Evolutionary conservation across 2,329 filamentous ascomycete species (phyloP).

Genomic region (Penicillium janthinellum): DNA sequence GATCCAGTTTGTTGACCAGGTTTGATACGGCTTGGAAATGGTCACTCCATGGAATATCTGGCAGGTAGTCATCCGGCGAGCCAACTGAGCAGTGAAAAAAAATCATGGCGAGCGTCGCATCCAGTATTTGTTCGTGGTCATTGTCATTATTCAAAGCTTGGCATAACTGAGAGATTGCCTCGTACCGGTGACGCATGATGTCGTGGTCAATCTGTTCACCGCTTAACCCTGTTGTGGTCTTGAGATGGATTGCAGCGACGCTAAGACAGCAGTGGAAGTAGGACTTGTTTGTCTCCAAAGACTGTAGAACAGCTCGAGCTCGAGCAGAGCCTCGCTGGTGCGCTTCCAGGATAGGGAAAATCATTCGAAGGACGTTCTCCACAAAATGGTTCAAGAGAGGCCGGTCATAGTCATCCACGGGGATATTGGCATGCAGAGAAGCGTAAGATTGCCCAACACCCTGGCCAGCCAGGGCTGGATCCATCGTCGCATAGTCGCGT

Average conservation of each 20-base stretch:
- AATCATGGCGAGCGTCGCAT: conserved; percentile 91
- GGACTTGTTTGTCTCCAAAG: conserved; percentile 85
- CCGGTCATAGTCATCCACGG: conserved; percentile 85
- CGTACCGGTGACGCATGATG: conserved; percentile 89
- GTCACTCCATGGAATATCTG: conserved; percentile 94
- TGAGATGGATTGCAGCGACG: conserved; percentile 88
- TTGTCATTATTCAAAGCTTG: conserved; percentile 77
- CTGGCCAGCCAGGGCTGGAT: conserved; percentile 43
- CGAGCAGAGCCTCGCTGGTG: conserved; percentile 83
- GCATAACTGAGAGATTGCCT: conserved; percentile 83
- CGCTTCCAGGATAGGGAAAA: conserved; percentile 89
- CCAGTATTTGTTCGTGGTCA: conserved; percentile 83
- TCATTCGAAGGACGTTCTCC: conserved; percentile 78
- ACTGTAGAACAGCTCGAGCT: conserved; percentile 80
- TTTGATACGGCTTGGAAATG: conserved; percentile 91
- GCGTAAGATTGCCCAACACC: neutral
- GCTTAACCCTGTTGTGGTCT: conserved; percentile 68
- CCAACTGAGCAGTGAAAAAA: conserved; percentile 95
- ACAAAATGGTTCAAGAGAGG: conserved; percentile 89
- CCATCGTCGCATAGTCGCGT: neutral
- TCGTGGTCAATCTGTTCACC: conserved; percentile 81
- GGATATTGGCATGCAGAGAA: conserved; percentile 60
- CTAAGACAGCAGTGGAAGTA: conserved; percentile 96
- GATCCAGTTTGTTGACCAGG: conserved; percentile 80
- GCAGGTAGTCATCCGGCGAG: conserved; percentile 77